Evolutionary conservation across 495 filamentous ascomycete genomes (phyloP).

Genomic region (Hypoxylon perforatum): DNA sequence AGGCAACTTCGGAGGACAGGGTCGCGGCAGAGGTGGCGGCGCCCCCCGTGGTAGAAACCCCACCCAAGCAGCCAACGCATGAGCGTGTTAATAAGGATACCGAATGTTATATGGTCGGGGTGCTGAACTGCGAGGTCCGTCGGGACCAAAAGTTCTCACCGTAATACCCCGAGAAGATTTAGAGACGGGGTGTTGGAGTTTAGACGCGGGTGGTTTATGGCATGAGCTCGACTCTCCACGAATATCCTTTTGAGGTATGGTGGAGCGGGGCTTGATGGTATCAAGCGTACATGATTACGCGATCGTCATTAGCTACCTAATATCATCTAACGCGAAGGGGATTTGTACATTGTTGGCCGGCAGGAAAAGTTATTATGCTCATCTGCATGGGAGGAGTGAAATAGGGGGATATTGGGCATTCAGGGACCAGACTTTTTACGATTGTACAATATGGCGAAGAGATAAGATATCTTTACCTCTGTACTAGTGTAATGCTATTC

Average conservation of each 20-base stretch:
- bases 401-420: constrained; percentile 38
- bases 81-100: constrained; percentile 13
- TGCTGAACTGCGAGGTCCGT: constrained; percentile 9
- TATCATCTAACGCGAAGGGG: constrained; percentile 27
- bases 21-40: constrained; percentile 67
- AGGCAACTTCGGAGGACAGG: constrained; percentile 73
- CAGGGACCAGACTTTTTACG: constrained; percentile 41
- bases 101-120: not conserved
- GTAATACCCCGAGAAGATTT: constrained; percentile 4
- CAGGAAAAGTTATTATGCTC: constrained; percentile 45
- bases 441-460: constrained; percentile 45
- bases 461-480: constrained; percentile 33
- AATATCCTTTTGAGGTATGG: constrained; percentile 20
- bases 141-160: constrained; percentile 1
- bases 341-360: constrained; percentile 48
- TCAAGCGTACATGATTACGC: constrained; percentile 38
- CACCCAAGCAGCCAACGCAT: constrained; percentile 55
- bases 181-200: constrained; percentile 34
- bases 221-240: constrained; percentile 16
- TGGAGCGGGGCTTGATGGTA: constrained; percentile 34
- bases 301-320: constrained; percentile 39
- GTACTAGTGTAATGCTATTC: constrained; percentile 43
- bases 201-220: constrained; percentile 25
- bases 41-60: constrained; percentile 57
- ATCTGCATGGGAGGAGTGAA: constrained; percentile 52